phyloP scores from a whole-genome alignment of 148 eudicot genomes.

The Camellia lanceoleosa region DNA sequence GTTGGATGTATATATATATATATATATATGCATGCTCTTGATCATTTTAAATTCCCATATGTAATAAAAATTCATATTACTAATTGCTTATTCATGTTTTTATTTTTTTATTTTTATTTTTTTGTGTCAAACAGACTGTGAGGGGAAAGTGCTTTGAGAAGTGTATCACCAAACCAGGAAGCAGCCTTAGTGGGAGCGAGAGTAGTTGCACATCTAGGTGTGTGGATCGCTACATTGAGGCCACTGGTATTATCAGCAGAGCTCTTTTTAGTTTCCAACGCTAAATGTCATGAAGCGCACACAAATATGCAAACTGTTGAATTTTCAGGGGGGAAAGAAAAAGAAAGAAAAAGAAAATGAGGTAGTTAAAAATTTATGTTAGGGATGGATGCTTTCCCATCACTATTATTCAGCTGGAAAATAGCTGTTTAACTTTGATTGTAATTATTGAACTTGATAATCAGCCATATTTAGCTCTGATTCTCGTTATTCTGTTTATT shows the following conservation, averaged over 20 bases:
- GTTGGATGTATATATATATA: too few species aligned
- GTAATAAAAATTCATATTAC: not conserved
- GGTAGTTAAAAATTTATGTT: conserved; percentile 1
- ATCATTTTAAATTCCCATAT: not conserved
- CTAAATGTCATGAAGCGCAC: conserved; percentile 6
- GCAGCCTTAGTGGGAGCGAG: conserved; percentile 60
- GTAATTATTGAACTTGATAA: not conserved
- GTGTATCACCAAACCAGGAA: conserved; percentile 41
- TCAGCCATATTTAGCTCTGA: not conserved
- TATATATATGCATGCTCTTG: too few species aligned
- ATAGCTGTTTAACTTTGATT: not conserved
- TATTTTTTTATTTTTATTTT: too few species aligned
- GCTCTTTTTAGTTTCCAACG: conserved; percentile 46
- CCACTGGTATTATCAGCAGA: conserved; percentile 70
- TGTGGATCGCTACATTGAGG: conserved; percentile 87
- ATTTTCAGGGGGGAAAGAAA: not conserved
- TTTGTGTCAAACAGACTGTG: conserved; percentile 46
- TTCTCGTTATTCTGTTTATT: not conserved
- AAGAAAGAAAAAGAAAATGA: not conserved
- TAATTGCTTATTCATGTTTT: not conserved
- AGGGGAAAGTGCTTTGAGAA: conserved; percentile 85
- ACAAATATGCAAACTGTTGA: not conserved
- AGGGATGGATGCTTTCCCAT: not conserved
- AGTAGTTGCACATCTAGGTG: conserved; percentile 82
- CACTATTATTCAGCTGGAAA: not conserved